Base-by-base conservation (phyloP, 495 filamentous ascomycete genomes). In the Hypoxylon perforatum region DNA sequence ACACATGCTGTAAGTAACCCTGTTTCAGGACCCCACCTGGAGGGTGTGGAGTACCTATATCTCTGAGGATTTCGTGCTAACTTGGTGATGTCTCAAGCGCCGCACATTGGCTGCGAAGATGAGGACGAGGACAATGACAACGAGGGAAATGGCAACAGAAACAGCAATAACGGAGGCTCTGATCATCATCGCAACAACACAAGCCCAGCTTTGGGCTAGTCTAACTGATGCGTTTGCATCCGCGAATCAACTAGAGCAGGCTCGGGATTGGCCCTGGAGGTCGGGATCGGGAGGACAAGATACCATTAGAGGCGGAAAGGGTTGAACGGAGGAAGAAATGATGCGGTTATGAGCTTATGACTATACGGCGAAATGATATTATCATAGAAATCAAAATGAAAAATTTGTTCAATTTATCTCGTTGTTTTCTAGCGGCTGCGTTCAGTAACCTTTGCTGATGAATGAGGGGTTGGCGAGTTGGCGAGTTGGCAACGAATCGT, bases 191-290 rank as follows among this genome's bases (percentile, higher is more conserved):
- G 21, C 4, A 35, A 28, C 14, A 38, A 18, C 21, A 17, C 15
- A 9, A 44, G 4, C 14, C 15, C 15, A n/a, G 38, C 38, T 1
- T 10, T 18, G n/a, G 41, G 41, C 1, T 15, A 7, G 17, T 5
- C 17, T 44, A 10, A 19, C 0, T 42, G n/a, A 42, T 42, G 25
- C 6, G 21, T n/a, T n/a, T 41, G 38, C 9, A 9, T 44, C 30
- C 30, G 30, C 7, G 17, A 0, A 17, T 41, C 19, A 48, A 12
- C 11, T 30, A 35, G 23, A 50, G 12, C 18, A 50, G 41, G 17
- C 74, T 72, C 61, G 65, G 74, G 70, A 76, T 75, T 73, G 35
- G 63, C 69, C 74, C 69, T 57, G 66, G 71, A 66, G 54, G 71
- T 90, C 23, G 9, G 23, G 46, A 30, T 22, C 14, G 36, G 17